Base-by-base conservation (phyloP, 805 yeast genomes). In the Saccharomycopsis sp. region DNA sequence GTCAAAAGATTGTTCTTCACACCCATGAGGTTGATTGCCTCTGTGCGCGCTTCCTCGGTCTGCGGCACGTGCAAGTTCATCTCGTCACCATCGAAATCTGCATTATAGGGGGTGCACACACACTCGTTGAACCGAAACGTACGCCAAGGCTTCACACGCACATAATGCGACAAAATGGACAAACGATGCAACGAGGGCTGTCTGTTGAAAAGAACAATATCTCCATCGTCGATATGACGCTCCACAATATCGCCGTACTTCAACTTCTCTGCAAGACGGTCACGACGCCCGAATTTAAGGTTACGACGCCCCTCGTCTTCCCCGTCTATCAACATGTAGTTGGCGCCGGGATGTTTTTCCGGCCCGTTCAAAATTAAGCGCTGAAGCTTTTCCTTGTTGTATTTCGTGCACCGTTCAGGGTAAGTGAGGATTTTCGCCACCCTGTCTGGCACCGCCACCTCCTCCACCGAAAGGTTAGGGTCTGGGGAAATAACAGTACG, bases 51-150 rank as follows among this genome's bases (percentile, higher is more conserved):
- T 72, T 94, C 99, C 73, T 94, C 98, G 1, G 98, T 94, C 72
- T 94, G 99, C 1, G 99, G 99, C 51, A 94, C 99, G 70, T 94
- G 99, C 68, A 94, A 77, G 71, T 94, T 94, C 99, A 94, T 94
- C 72, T 94, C 99, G 74, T 94, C 99, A 73, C 99, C 99, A 72
- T 94, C 99, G 70, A 94, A 94, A 80, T 94, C 99, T 46, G 99
- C 99, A 71, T 95, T 95, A 74, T 94, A 94, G 1, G 99, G 99
- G 0, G 99, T 94, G 75, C 99, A 94, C 8, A 94, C 99, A 85
- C 99, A 94, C 73, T 94, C 98, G 70, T 94, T 94, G 65, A 94
- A 79, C 64, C 99, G 79, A 75, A 94, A 89, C 1, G 99, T 94
- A 75, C 99, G 81, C 98, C 98, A 94, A 0, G 99, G 99, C 68